phyloP scores from a whole-genome alignment of 2,329 filamentous ascomycete genomes.

The Coccinonectria pachysandricola region DNA sequence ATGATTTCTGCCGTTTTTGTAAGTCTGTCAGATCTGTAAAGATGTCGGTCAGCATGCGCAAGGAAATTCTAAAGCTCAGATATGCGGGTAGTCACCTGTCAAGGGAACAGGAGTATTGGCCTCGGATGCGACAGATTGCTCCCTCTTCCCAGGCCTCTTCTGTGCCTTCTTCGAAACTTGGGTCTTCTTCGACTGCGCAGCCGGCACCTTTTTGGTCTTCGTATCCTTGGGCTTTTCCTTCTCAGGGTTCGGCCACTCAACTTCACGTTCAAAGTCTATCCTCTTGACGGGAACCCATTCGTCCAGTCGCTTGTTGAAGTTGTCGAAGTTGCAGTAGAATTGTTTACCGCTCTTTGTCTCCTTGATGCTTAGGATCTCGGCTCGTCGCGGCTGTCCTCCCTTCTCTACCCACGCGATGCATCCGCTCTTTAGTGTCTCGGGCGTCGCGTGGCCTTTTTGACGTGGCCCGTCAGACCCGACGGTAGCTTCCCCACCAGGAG shows the following conservation, averaged over 20 bases:
- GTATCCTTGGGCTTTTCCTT: conserved; percentile 67
- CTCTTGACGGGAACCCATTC: conserved; percentile 83
- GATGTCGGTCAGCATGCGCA: conserved; percentile 1
- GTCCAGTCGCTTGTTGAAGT: conserved; percentile 79
- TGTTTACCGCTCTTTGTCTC: conserved; percentile 79
- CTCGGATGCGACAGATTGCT: conserved; percentile 44
- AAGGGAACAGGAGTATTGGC: conserved; percentile 44
- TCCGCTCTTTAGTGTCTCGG: conserved; percentile 61
- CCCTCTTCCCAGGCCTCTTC: conserved; percentile 44
- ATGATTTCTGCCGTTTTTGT: conserved; percentile 34
- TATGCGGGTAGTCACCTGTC: conserved; percentile 23
- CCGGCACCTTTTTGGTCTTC: conserved; percentile 62
- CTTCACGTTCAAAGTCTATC: conserved; percentile 80
- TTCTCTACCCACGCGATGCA: conserved; percentile 53
- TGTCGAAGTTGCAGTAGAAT: conserved; percentile 96
- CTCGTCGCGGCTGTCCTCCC: conserved; percentile 78
- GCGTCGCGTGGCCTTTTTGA: conserved; percentile 72
- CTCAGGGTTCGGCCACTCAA: conserved; percentile 92
- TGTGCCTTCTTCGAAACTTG: conserved; percentile 48
- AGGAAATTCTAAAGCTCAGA: background rate
- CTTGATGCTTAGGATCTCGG: conserved; percentile 91
- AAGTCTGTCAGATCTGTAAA: conserved; percentile 36
- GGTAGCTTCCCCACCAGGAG: conserved; percentile 38
- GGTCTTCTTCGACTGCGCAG: conserved; percentile 45
- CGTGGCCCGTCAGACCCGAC: conserved; percentile 48